Percentiles rank a stretch among this genome's conserved stretches.
Conservation (phyloP, 2,329 filamentous ascomycete genomes). For the Talaromyces rugulosus region DNA sequence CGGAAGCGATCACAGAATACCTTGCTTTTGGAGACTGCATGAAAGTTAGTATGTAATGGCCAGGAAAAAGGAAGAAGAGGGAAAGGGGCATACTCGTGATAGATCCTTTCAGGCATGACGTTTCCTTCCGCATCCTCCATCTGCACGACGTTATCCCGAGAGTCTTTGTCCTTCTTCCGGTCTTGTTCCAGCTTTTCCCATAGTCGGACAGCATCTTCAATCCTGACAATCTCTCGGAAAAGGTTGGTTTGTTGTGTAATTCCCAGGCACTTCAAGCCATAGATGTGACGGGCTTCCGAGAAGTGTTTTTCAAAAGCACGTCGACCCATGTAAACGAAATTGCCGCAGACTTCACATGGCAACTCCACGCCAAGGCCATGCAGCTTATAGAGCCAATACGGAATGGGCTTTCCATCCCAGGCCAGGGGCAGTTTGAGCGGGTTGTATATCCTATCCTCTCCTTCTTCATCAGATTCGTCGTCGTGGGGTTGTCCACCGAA, state of each 20-base stretch:
- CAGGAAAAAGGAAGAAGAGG: not conserved
- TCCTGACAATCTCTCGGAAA: conserved; percentile 90
- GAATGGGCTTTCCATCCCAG: conserved; percentile 98
- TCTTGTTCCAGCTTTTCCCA: conserved; percentile 93
- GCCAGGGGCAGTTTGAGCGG: conserved; percentile 91
- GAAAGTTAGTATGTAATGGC: conserved; percentile 19
- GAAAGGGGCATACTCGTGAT: conserved; percentile 62
- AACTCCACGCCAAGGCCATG: conserved; percentile 95
- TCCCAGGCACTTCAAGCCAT: conserved; percentile 88
- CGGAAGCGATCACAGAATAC: conserved; percentile 58
- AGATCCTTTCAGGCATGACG: conserved; percentile 99
- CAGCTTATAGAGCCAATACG: conserved; percentile 97
- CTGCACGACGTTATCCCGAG: conserved; percentile 82
- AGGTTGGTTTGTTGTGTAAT: conserved; percentile 80
- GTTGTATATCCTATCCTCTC: conserved; percentile 90
- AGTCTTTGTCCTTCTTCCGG: conserved; percentile 69
- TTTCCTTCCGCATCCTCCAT: conserved; percentile 98
- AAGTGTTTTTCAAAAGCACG: conserved; percentile 98
- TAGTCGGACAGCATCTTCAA: conserved; percentile 79
- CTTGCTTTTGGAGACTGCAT: conserved; percentile 72
- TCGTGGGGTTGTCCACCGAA: conserved; percentile 35
- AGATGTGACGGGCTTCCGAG: conserved; percentile 87
- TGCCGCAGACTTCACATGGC: conserved; percentile 92
- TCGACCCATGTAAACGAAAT: conserved; percentile 97
- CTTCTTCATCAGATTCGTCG: conserved; percentile 67